Evolutionary conservation across 306 rosid species (phyloP), one percentile per base, ranked within the genome.

Genomic region (Begonia fuchsioides): DNA sequence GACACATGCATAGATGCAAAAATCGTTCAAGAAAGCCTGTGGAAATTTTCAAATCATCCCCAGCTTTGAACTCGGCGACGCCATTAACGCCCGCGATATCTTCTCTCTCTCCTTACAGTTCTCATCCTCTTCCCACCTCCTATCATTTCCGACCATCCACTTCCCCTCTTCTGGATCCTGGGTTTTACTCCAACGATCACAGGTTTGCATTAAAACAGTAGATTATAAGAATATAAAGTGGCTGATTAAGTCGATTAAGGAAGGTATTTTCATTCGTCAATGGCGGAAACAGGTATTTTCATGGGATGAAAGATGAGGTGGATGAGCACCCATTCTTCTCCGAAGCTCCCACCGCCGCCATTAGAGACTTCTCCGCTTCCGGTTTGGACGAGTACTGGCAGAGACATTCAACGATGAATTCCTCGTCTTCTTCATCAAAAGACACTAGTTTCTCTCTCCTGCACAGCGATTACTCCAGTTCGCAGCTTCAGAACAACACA

Each of bases 1-100:
- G 94, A 62, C 98, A 90, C 86, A 90, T 90, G 98, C 98, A 90
- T 45, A 77, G 98, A 81, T 95, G 98, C 19, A 90, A 90, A 17
- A 85, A 90, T 72, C 98, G 98, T 90, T 79, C 95, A 80, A 90
- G 98, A 90, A 90, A 90, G 87, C 98, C 92, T 75, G 93, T 81
- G 87, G 95, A 85, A 79, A 71, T 70, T 61, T 72, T 79, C 68
- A 85, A 81, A 71, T 41, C 86, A 66, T 18, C 93, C 54, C 10
- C 50, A 13, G 20, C 41, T 53, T 62, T 16, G n/a, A 66, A 49
- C 67, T 59, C 70, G 12, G 51, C 41, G 12, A 54, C 41, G 52
- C 49, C 70, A 17, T 64, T 80, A 9, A 38, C 79, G 26, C 20
- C 73, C 11, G 17, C 72, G 26, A 69, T 69, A 62, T 71, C 76